Evolutionary conservation across 2,329 filamentous ascomycete species (phyloP).

Genomic region (Stachybotrys echinatus): DNA sequence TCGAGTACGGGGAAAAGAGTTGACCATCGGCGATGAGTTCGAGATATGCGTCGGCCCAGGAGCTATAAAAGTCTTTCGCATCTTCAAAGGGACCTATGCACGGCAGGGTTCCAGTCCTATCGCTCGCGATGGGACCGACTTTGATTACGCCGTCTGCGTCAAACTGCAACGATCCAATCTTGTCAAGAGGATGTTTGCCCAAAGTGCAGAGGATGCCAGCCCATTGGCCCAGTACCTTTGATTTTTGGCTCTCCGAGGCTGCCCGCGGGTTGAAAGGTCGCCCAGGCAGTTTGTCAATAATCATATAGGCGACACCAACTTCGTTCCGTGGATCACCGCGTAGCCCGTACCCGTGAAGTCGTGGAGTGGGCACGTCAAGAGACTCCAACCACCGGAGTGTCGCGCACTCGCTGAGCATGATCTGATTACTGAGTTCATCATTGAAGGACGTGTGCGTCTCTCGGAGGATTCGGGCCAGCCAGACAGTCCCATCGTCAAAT

Average conservation of each 20-base stretch:
- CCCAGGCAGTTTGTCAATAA: conserved; percentile 17
- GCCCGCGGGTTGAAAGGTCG: conserved; percentile 10
- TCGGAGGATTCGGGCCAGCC: conserved; percentile 7
- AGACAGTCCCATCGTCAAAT: conserved; percentile 7
- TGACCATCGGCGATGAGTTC: conserved; percentile 19
- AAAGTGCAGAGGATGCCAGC: conserved; percentile 8
- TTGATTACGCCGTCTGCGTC: conserved; percentile 2
- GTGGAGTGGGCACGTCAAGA: conserved; percentile 14
- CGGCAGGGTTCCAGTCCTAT: conserved; percentile 7
- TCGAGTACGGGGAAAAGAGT: conserved; percentile 15
- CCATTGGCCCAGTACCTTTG: conserved; percentile 13
- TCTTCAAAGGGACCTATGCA: conserved; percentile 8
- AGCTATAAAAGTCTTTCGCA: conserved; percentile 10
- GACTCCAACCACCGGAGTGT: conserved; percentile 15
- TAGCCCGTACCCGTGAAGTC: conserved; percentile 15
- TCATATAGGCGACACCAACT: conserved; percentile 18
- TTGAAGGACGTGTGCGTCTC: conserved; percentile 6
- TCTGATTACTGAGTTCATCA: conserved; percentile 3
- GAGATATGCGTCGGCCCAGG: conserved; percentile 13
- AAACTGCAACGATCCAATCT: conserved; percentile 5
- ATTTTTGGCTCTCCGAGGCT: conserved; percentile 11
- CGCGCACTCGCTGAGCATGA: conserved; percentile 8
- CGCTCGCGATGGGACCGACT: conserved; percentile 6
- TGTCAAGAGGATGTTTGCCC: conserved; percentile 3
- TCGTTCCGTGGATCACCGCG: conserved; percentile 13